phyloP scores from a whole-genome alignment of 257 asterid species.

The Solanum rostratum region DNA sequence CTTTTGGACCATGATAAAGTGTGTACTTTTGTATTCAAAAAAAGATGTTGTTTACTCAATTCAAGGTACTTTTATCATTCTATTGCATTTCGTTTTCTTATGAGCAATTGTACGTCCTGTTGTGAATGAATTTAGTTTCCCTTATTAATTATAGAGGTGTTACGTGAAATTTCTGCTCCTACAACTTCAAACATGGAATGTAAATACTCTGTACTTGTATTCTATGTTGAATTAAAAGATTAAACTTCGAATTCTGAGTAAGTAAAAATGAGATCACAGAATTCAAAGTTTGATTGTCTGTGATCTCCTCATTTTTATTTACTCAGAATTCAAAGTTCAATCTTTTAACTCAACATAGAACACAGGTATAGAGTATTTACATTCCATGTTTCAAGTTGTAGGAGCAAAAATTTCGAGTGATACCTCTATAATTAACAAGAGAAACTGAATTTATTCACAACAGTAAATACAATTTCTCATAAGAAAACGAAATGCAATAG shows the following conservation, averaged over 20 bases:
- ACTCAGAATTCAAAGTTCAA: neutral
- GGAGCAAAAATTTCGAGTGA: neutral
- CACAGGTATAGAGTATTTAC: neutral
- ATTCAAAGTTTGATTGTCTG: neutral
- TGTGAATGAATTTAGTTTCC: neutral
- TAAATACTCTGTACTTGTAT: neutral
- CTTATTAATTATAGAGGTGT: neutral
- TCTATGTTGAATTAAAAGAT: too few species aligned
- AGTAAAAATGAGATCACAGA: too few species aligned
- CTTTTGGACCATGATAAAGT: constrained; percentile 84
- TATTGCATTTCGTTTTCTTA: neutral
- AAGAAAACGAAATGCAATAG: neutral
- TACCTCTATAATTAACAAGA: neutral
- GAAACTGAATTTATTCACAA: neutral
- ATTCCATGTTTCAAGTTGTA: neutral
- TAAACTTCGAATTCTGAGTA: too few species aligned
- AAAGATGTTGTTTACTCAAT: constrained; percentile 43
- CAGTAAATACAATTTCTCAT: neutral
- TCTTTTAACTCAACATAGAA: neutral
- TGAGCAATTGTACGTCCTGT: neutral
- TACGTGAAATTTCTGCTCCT: neutral
- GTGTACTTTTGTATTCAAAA: constrained; percentile 58
- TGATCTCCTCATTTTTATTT: neutral
- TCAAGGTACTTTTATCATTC: constrained; percentile 40
- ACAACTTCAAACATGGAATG: neutral